Conservation (phyloP, 805 yeast genomes). For the Spathaspora passalidarum region DNA sequence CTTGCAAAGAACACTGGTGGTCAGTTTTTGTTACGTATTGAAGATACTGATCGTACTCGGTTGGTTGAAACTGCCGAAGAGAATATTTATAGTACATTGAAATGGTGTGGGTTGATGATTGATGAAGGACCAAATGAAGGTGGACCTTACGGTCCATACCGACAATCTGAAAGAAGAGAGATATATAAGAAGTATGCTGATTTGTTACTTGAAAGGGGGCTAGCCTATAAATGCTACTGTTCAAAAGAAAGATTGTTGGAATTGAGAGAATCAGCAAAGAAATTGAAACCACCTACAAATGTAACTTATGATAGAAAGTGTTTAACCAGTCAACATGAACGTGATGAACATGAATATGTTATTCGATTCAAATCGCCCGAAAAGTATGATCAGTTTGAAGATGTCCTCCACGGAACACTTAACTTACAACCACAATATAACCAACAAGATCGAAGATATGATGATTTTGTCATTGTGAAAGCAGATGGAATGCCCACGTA, state of each 20-base stretch:
- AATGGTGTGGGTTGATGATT: constrained; percentile 70
- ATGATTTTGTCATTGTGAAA: constrained; percentile 85
- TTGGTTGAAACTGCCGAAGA: constrained; percentile 79
- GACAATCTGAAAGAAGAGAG: constrained; percentile 74
- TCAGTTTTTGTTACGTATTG: constrained; percentile 74
- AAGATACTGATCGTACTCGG: constrained; percentile 88
- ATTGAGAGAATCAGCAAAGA: constrained; percentile 69
- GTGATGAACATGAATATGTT: constrained; percentile 34
- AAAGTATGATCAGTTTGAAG: constrained; percentile 62
- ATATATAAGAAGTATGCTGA: constrained; percentile 65
- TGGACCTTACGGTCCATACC: constrained; percentile 67
- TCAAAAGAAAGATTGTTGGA: constrained; percentile 69
- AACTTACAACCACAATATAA: constrained; percentile 81
- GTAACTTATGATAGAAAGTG: constrained; percentile 91
- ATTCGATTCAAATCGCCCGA: constrained; percentile 79
- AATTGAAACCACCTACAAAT: constrained; percentile 81
- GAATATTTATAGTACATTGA: constrained; percentile 68
- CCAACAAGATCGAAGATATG: constrained; percentile 67
- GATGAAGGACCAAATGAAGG: constrained; percentile 81
- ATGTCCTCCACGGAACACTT: constrained; percentile 73
- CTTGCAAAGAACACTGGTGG: constrained; percentile 81
- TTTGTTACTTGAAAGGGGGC: constrained; percentile 55
- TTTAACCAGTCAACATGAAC: constrained; percentile 31
- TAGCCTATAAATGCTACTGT: constrained; percentile 87
- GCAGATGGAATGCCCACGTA: constrained; percentile 96